Conservation (phyloP, 2,329 filamentous ascomycete genomes). For the Xylariaceae sp. region DNA sequence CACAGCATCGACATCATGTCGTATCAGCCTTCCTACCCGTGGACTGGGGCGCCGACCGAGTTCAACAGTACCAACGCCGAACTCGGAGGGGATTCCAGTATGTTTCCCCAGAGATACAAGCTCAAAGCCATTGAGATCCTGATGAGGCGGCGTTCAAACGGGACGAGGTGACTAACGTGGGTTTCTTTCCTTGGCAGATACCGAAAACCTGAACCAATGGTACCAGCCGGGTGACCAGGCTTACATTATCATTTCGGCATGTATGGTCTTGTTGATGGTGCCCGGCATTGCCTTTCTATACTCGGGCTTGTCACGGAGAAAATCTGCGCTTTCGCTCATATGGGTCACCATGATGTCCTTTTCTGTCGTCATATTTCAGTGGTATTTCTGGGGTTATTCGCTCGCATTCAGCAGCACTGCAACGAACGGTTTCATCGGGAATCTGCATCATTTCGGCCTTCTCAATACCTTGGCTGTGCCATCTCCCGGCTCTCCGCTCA, state of each 20-base stretch:
- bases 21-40: constrained; percentile 45
- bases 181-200: constrained; percentile 48
- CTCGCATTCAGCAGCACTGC: constrained; percentile 82
- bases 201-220: constrained; percentile 93
- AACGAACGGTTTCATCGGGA: constrained; percentile 87
- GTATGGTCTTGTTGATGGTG: constrained; percentile 95
- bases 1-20: constrained; percentile 44
- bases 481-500: constrained; percentile 83
- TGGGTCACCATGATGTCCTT: constrained; percentile 96
- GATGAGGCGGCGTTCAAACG: neutral
- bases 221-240: constrained; percentile 88
- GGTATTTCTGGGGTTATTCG: constrained; percentile 99
- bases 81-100: constrained; percentile 76
- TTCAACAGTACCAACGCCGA: constrained; percentile 65
- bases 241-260: constrained; percentile 85
- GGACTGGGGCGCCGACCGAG: constrained; percentile 54
- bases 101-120: constrained; percentile 36
- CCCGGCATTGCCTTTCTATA: constrained; percentile 97
- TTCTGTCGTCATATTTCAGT: constrained; percentile 91
- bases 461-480: constrained; percentile 78
- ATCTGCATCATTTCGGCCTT: constrained; percentile 85
- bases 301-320: constrained; percentile 93
- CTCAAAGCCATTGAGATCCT: neutral
- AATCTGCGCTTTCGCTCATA: constrained; percentile 94
- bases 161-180: constrained; percentile 11